phyloP scores from a whole-genome alignment of 495 filamentous ascomycete genomes.

The Darksidea phi region DNA sequence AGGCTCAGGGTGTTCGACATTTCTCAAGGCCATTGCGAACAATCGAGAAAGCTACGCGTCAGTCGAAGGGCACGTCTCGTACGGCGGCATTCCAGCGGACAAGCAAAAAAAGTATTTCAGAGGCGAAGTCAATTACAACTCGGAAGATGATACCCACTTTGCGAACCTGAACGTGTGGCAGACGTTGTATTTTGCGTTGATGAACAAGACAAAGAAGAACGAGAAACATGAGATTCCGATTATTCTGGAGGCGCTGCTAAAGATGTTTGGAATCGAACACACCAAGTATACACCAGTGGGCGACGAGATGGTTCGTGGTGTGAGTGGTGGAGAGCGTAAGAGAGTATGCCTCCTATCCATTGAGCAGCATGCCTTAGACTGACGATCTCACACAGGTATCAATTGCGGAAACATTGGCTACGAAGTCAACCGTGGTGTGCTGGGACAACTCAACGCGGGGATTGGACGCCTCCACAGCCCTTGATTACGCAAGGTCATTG shows the following conservation, averaged over 20 bases:
- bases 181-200: conserved; percentile 77
- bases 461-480: conserved; percentile 73
- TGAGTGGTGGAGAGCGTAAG: conserved; percentile 70
- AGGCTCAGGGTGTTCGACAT: conserved; percentile 77
- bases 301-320: conserved; percentile 75
- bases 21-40: conserved; percentile 75
- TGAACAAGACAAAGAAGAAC: conserved; percentile 78
- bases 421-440: conserved; percentile 63
- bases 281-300: conserved; percentile 82
- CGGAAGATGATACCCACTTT: conserved; percentile 79
- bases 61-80: conserved; percentile 70
- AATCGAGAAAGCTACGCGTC: conserved; percentile 63
- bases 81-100: conserved; percentile 71
- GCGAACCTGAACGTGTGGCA: conserved; percentile 76
- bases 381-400: conserved; percentile 53
- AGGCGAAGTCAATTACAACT: conserved; percentile 80
- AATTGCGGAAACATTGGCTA: conserved; percentile 66
- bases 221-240: conserved; percentile 65
- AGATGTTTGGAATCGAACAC: conserved; percentile 76
- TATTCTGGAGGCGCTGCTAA: conserved; percentile 62
- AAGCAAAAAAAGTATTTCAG: conserved; percentile 69
- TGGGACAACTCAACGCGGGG: conserved; percentile 81
- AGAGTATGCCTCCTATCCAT: conserved; percentile 10
- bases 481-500: conserved; percentile 75
- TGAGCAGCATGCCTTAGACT: neutral